Evolutionary conservation across 2,329 filamentous ascomycete species (phyloP).

Genomic region (Phaeosphaeriaceae sp.): DNA sequence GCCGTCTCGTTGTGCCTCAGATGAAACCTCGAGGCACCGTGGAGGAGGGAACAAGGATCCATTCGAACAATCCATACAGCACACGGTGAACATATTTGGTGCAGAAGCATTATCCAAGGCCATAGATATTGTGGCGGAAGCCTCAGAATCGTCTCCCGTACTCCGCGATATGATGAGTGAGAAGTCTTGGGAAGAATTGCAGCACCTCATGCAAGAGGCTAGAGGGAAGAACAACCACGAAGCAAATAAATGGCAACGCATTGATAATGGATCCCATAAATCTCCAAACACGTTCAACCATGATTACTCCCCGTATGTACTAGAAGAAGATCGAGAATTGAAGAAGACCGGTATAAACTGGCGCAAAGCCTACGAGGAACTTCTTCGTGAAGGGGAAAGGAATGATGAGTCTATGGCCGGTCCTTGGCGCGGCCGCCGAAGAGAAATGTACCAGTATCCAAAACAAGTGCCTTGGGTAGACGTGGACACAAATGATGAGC

Average conservation of each 20-base stretch:
- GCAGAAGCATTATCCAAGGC: constrained; percentile 9
- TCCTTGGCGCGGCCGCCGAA: neutral
- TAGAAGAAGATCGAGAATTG: constrained; percentile 56
- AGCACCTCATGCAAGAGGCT: neutral
- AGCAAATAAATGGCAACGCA: neutral
- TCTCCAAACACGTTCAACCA: no score
- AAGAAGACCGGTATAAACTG: constrained; percentile 52
- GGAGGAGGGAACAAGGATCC: neutral
- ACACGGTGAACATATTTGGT: constrained; percentile 10
- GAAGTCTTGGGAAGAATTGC: neutral
- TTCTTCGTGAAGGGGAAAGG: constrained; percentile 53
- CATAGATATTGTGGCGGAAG: neutral
- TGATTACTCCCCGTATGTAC: constrained; percentile 60
- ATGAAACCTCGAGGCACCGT: constrained; percentile 1
- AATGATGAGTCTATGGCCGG: neutral
- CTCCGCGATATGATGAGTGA: neutral
- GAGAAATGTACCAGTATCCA: constrained; percentile 8
- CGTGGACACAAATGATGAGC: constrained; percentile 32
- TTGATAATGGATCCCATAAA: neutral
- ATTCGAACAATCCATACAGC: constrained; percentile 8
- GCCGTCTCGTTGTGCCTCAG: neutral
- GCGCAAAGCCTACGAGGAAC: constrained; percentile 66
- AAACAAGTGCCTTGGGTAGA: constrained; percentile 21
- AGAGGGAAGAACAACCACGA: constrained; percentile 2
- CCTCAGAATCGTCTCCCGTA: neutral